Percentiles rank a stretch among this genome's conserved stretches.
phyloP scores from a whole-genome alignment of 768 basidiomycete species.

The Boletellus ananas region DNA sequence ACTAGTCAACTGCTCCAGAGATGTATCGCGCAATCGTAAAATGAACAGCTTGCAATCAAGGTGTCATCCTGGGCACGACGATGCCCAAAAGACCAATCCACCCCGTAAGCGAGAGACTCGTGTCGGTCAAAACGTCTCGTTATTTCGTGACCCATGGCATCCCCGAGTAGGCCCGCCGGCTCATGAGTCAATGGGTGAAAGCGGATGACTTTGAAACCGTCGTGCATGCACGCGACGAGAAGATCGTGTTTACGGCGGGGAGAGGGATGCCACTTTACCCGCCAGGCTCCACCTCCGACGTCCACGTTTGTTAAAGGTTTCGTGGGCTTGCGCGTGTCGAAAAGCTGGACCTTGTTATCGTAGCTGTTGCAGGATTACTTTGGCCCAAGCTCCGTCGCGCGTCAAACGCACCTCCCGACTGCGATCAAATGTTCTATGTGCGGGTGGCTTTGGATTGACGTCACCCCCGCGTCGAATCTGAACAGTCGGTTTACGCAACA shows the following conservation, averaged over 20 bases:
- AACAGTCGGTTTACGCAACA: conserved; percentile 1
- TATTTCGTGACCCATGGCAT: conserved; percentile 34
- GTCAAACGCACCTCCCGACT: conserved; percentile 72
- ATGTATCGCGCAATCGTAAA: conserved; percentile 86
- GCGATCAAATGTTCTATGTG: conserved; percentile 77
- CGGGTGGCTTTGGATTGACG: conserved; percentile 83
- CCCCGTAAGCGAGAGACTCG: conserved; percentile 84
- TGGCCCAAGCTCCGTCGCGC: not conserved
- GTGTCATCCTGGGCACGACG: conserved; percentile 34
- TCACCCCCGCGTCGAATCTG: conserved; percentile 92
- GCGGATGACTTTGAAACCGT: conserved; percentile 81
- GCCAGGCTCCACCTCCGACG: conserved; percentile 92
- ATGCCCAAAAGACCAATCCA: conserved; percentile 72
- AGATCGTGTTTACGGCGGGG: conserved; percentile 63
- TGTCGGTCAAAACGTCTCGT: conserved; percentile 70
- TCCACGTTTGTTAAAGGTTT: conserved; percentile 55
- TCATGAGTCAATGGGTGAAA: conserved; percentile 12
- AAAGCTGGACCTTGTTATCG: conserved; percentile 73
- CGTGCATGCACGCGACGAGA: conserved; percentile 96
- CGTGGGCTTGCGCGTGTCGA: conserved; percentile 71
- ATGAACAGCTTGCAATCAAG: conserved; percentile 84
- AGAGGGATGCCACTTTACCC: conserved; percentile 93
- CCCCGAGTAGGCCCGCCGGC: conserved; percentile 1
- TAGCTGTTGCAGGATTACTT: conserved; percentile 52
- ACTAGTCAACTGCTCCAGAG: conserved; percentile 65